A percentile compares a stretch with the other conserved stretches of the same genome.
These are phyloP conservation scores for Umbelopsis ramanniana DNA, from an alignment of 192 early-diverging fungal species.

Conservation along the genomic window DNA sequence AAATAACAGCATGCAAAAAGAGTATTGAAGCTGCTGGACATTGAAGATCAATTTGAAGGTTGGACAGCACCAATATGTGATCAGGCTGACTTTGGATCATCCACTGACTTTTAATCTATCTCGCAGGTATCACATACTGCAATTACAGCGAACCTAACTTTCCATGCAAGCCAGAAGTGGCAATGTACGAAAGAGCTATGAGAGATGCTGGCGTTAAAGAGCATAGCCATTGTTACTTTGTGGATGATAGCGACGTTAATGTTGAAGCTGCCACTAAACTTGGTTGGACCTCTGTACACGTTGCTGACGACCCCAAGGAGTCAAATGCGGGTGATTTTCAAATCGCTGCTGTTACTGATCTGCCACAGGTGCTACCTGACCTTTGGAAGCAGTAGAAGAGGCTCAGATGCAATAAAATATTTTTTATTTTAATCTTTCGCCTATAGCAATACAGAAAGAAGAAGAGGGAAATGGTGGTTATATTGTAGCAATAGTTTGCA, in stretches of 20 bases:
- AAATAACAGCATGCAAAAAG: constrained; percentile 64
- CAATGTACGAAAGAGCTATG: constrained; percentile 67
- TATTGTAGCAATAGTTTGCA: background rate
- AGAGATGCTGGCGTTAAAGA: constrained; percentile 63
- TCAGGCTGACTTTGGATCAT: no score
- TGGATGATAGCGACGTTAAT: constrained; percentile 74
- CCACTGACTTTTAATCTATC: background rate
- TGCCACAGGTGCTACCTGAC: constrained; percentile 64
- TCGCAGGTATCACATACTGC: constrained; percentile 68
- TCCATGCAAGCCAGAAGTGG: constrained; percentile 69
- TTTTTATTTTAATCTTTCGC: no score
- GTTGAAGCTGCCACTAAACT: constrained; percentile 60
- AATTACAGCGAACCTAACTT: constrained; percentile 73
- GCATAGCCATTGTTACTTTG: constrained; percentile 68
- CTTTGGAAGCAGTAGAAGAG: constrained; percentile 45
- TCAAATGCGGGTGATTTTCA: constrained; percentile 59
- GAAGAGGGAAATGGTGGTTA: background rate
- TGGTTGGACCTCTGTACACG: constrained; percentile 55
- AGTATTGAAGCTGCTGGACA: constrained; percentile 62
- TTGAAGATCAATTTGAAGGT: constrained; percentile 78
- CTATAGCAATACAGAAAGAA: background rate
- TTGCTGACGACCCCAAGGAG: constrained; percentile 46
- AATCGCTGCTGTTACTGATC: constrained; percentile 62
- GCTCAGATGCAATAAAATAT: no score
- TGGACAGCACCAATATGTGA: background rate